Evolutionary conservation across 768 basidiomycete genomes (phyloP).

Genomic region (Mycena kentingensis): DNA sequence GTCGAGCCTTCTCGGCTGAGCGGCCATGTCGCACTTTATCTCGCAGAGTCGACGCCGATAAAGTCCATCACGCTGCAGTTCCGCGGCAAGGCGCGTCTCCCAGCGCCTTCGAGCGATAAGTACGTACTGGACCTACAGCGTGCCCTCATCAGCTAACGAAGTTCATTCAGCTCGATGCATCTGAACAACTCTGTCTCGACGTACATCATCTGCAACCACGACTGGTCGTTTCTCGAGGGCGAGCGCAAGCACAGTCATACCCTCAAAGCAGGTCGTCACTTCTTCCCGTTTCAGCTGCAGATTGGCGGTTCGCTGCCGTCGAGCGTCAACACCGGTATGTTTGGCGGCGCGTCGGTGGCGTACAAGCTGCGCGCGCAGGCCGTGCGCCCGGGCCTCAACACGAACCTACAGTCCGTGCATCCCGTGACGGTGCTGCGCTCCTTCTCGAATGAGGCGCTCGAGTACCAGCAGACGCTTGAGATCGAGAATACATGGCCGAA

Average conservation of each 20-base stretch:
- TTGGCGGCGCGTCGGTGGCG: slow-evolving; percentile 65
- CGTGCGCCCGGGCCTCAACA: slow-evolving; percentile 72
- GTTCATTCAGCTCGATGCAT: slow-evolving; percentile 35
- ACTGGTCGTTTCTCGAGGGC: slow-evolving; percentile 92
- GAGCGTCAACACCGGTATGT: slow-evolving; percentile 55
- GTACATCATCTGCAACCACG: slow-evolving; percentile 74
- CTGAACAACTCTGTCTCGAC: slow-evolving; percentile 50
- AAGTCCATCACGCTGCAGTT: slow-evolving; percentile 85
- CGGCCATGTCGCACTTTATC: slow-evolving; percentile 78
- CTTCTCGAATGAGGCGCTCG: slow-evolving; percentile 80
- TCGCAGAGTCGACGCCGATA: slow-evolving; percentile 80
- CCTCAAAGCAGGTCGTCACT: slow-evolving; percentile 92
- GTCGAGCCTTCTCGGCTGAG: slow-evolving; percentile 80
- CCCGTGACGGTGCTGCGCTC: slow-evolving; percentile 73
- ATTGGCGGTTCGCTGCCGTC: slow-evolving; percentile 87
- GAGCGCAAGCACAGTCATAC: slow-evolving; percentile 79
- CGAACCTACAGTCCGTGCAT: slow-evolving; percentile 62
- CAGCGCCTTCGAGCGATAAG: slow-evolving; percentile 59
- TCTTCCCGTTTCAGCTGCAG: slow-evolving; percentile 89
- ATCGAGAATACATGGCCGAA: slow-evolving; percentile 97
- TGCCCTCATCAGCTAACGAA: slow-evolving; percentile 14
- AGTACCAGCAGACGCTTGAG: slow-evolving; percentile 95
- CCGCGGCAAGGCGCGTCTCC: slow-evolving; percentile 77
- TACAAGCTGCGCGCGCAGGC: slow-evolving; percentile 91
- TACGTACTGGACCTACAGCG: slow-evolving; percentile 39